A percentile compares a stretch with the other conserved stretches of the same genome.
phyloP scores from a whole-genome alignment of 139 green algal species.

The Chlorella sp. region DNA sequence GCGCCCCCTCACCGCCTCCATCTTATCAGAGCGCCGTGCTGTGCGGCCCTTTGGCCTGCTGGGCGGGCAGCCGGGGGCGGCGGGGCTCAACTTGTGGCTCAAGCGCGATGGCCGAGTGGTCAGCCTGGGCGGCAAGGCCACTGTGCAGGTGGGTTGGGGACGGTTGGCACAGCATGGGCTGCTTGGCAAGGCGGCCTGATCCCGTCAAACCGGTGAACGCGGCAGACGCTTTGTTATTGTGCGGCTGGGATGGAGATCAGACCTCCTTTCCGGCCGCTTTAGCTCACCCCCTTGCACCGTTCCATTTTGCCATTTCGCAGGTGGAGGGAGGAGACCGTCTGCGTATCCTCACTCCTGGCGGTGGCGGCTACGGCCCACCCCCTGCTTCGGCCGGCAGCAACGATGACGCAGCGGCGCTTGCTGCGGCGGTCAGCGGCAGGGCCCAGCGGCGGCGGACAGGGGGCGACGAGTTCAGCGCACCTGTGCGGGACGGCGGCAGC shows the following conservation, averaged over 20 bases:
- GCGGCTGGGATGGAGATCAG: no score
- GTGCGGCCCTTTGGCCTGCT: slow-evolving; percentile 82
- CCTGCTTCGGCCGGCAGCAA: background rate
- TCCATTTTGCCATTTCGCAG: background rate
- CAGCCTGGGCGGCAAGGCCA: slow-evolving; percentile 85
- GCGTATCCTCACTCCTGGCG: slow-evolving; percentile 79
- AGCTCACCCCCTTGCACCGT: no score
- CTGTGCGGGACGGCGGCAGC: slow-evolving; percentile 46
- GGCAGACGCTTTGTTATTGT: no score
- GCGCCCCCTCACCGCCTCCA: slow-evolving; percentile 80
- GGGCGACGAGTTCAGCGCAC: slow-evolving; percentile 21
- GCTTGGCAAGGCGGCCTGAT: no score
- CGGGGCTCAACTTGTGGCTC: slow-evolving; percentile 86
- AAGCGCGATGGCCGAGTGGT: slow-evolving; percentile 60
- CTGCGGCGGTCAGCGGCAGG: slow-evolving; percentile 1
- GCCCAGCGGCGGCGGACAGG: background rate
- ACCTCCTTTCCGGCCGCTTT: no score
- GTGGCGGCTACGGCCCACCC: slow-evolving; percentile 68
- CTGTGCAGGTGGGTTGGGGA: slow-evolving; percentile 57
- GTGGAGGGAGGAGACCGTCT: slow-evolving; percentile 64
- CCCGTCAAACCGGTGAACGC: no score
- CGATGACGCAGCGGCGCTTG: slow-evolving; percentile 14
- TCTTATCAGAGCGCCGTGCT: slow-evolving; percentile 89
- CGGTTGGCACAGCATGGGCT: no score
- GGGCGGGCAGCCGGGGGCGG: slow-evolving; percentile 68